Evolutionary conservation across 2,329 filamentous ascomycete genomes (phyloP).

Genomic region (Neophaeococcomyces mojaviensis): DNA sequence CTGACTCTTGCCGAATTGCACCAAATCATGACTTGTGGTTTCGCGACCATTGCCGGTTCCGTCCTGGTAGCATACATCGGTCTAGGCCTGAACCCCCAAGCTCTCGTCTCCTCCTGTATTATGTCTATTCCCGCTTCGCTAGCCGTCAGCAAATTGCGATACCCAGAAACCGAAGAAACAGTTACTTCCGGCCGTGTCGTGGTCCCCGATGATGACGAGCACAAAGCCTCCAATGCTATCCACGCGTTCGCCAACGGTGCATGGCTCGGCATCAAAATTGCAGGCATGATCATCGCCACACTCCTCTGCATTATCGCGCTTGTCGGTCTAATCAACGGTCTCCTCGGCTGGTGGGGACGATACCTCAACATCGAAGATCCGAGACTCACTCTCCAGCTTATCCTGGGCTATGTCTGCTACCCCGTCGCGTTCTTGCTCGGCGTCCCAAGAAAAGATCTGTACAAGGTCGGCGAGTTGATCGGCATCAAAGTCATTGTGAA

Average conservation of each 20-base stretch:
- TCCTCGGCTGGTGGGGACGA: conserved; percentile 75
- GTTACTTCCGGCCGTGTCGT: conserved; percentile 74
- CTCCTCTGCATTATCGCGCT: conserved; percentile 78
- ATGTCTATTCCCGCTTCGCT: conserved; percentile 93
- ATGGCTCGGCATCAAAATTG: conserved; percentile 81
- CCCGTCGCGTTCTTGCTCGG: conserved; percentile 75
- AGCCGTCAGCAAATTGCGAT: conserved; percentile 81
- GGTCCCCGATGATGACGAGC: conserved; percentile 69
- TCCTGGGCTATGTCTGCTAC: conserved; percentile 71
- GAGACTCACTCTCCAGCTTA: conserved; percentile 64
- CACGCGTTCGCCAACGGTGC: conserved; percentile 80
- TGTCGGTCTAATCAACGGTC: conserved; percentile 64
- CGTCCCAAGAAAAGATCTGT: conserved; percentile 61
- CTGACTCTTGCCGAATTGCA: conserved; percentile 83
- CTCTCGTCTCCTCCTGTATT: conserved; percentile 81
- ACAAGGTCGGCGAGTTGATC: conserved; percentile 69
- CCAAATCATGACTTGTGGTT: conserved; percentile 87
- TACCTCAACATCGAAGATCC: conserved; percentile 68
- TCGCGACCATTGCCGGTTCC: conserved; percentile 84
- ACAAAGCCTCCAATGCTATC: conserved; percentile 69
- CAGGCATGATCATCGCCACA: conserved; percentile 70
- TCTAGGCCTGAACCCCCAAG: conserved; percentile 75
- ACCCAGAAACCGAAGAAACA: conserved; percentile 79
- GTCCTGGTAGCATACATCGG: conserved; percentile 79
- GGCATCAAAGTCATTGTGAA: conserved; percentile 81